Conservation (phyloP, 257 asterid species). For the Catharanthus roseus region DNA sequence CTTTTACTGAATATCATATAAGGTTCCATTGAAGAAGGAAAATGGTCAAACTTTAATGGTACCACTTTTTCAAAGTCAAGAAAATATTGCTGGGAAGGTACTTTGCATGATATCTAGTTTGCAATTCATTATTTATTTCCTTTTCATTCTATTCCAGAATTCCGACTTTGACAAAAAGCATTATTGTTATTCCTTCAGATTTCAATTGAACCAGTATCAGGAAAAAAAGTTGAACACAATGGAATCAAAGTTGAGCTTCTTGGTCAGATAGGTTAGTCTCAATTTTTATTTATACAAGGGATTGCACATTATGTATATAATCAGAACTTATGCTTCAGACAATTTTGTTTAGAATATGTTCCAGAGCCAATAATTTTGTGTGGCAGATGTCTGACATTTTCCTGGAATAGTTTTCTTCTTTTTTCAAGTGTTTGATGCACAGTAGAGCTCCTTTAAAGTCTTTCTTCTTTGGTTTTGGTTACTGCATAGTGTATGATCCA, state of each 20-base stretch:
- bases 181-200: constrained; percentile 42
- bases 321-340: neutral
- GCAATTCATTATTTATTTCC: neutral
- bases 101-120: neutral
- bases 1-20: neutral
- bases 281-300: no score
- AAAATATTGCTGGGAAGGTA: constrained; percentile 51
- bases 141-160: neutral
- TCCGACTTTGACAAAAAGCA: neutral
- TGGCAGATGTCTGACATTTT: neutral
- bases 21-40: constrained; percentile 49
- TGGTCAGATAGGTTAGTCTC: constrained; percentile 89
- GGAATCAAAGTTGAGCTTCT: constrained; percentile 99
- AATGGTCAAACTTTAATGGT: constrained; percentile 45
- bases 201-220: constrained; percentile 78
- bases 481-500: neutral
- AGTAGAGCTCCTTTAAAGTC: neutral
- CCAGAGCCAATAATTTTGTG: neutral
- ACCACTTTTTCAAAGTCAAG: constrained; percentile 52
- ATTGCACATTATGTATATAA: no score
- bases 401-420: neutral
- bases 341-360: neutral
- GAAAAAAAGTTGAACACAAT: constrained; percentile 97
- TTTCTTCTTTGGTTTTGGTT: neutral
- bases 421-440: neutral